A percentile compares a stretch with the other conserved stretches of the same genome.
These are phyloP conservation scores for Dryas alaskensis DNA, from an alignment of 306 rosid species.

Conservation along the genomic window DNA sequence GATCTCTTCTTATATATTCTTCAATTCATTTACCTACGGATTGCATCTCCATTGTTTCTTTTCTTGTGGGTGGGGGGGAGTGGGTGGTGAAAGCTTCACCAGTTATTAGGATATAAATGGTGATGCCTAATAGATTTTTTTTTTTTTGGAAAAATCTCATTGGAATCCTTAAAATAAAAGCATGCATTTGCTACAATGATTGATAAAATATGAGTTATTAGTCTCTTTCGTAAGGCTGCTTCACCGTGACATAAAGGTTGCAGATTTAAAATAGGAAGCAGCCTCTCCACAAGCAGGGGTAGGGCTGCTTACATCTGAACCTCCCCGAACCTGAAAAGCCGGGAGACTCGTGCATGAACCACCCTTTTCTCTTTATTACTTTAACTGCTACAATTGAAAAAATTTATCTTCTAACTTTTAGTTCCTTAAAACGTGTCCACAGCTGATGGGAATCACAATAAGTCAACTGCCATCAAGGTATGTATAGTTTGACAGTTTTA, in stretches of 20 bases:
- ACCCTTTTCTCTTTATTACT: slow-evolving; percentile 3
- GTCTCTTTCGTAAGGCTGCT: neutral
- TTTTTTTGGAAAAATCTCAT: neutral
- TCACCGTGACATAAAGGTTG: neutral
- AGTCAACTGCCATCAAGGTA: slow-evolving; percentile 53
- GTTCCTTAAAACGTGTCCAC: slow-evolving; percentile 38
- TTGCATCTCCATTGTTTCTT: neutral
- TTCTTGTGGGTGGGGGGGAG: neutral
- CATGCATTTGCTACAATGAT: neutral
- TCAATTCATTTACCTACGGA: neutral
- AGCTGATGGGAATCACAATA: slow-evolving; percentile 51
- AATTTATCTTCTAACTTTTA: slow-evolving; percentile 26
- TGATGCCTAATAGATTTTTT: too few species aligned
- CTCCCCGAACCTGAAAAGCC: neutral
- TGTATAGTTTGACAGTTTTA: slow-evolving; percentile 5
- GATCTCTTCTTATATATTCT: slow-evolving; percentile 4
- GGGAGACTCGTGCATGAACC: neutral
- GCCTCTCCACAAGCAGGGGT: neutral
- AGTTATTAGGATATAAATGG: neutral
- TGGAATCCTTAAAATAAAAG: neutral
- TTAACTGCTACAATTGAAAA: neutral
- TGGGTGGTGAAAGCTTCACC: neutral
- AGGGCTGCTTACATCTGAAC: neutral
- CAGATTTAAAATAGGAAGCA: neutral
- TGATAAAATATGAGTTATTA: neutral